phyloP scores from a whole-genome alignment of 805 yeast genomes.

The Diddensiella santjacobensis region DNA sequence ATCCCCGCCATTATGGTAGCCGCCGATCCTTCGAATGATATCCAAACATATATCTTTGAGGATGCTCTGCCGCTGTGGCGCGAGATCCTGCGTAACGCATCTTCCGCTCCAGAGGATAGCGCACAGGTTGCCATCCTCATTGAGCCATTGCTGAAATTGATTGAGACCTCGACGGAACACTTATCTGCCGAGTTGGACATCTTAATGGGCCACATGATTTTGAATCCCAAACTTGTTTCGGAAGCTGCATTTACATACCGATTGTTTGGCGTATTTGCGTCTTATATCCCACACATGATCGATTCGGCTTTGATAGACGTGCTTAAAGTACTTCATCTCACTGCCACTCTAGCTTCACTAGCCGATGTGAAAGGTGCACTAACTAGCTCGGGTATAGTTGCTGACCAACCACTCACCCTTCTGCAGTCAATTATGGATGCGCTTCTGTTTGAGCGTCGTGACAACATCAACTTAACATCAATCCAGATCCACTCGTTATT shows the following conservation, averaged over 20 bases:
- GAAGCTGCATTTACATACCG: slow-evolving; percentile 8
- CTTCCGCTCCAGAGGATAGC: slow-evolving; percentile 42
- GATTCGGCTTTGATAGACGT: slow-evolving; percentile 7
- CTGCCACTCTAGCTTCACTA: slow-evolving; percentile 19
- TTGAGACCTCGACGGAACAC: slow-evolving; percentile 57
- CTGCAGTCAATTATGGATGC: slow-evolving; percentile 30
- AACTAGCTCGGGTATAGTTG: slow-evolving; percentile 25
- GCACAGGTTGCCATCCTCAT: slow-evolving; percentile 36
- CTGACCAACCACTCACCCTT: slow-evolving; percentile 18
- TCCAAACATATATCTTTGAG: slow-evolving; percentile 60
- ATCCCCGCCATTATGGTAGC: slow-evolving; percentile 60
- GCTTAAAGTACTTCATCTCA: slow-evolving; percentile 16
- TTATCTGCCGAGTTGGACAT: slow-evolving; percentile 31
- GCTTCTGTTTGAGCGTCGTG: slow-evolving; percentile 30
- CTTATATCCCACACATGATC: slow-evolving; percentile 9
- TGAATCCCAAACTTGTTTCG: slow-evolving; percentile 25
- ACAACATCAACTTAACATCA: slow-evolving; percentile 14
- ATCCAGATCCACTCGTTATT: slow-evolving; percentile 25
- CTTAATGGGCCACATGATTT: slow-evolving; percentile 33
- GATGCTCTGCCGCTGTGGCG: slow-evolving; percentile 87
- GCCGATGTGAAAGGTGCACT: slow-evolving; percentile 21
- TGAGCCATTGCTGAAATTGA: slow-evolving; percentile 52
- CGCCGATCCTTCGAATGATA: slow-evolving; percentile 58
- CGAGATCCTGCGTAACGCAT: slow-evolving; percentile 60
- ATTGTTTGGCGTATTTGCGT: slow-evolving; percentile 13